These are phyloP conservation scores for Lathyrus tuberosus DNA, from an alignment of 306 rosid genomes.

Conservation along the genomic window DNA sequence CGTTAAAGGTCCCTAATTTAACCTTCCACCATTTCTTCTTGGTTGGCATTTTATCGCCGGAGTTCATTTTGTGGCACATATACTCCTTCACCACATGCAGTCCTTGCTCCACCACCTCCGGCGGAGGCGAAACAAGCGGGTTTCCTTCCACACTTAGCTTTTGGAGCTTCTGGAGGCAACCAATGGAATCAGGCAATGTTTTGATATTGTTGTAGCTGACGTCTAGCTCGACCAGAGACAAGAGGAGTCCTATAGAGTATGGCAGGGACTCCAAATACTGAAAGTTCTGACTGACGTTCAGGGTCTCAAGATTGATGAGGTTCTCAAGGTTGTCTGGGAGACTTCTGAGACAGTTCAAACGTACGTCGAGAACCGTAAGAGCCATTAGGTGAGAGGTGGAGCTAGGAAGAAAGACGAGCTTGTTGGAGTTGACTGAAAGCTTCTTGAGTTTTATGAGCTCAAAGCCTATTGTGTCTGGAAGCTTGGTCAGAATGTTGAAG, in stretches of 20 bases:
- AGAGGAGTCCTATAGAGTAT: constrained; percentile 77
- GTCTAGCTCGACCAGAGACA: constrained; percentile 77
- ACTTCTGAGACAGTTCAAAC: constrained; percentile 71
- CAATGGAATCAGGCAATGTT: constrained; percentile 69
- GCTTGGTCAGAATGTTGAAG: constrained; percentile 71
- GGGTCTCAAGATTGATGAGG: constrained; percentile 72
- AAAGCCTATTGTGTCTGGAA: constrained; percentile 81
- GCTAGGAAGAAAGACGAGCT: constrained; percentile 60
- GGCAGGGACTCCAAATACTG: constrained; percentile 71
- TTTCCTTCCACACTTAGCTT: constrained; percentile 78
- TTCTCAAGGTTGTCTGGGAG: constrained; percentile 83
- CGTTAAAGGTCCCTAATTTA: constrained; percentile 63
- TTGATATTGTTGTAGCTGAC: constrained; percentile 77
- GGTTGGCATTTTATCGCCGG: constrained; percentile 19
- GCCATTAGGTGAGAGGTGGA: constrained; percentile 70
- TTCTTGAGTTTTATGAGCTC: constrained; percentile 73
- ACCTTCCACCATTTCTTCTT: constrained; percentile 80
- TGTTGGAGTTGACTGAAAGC: constrained; percentile 84
- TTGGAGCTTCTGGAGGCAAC: constrained; percentile 70
- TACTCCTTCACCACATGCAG: constrained; percentile 67
- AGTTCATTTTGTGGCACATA: constrained; percentile 64
- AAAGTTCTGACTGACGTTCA: constrained; percentile 88
- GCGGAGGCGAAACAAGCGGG: constrained; percentile 73
- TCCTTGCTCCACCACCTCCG: constrained; percentile 67
- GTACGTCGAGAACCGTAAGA: constrained; percentile 65